Base-by-base conservation (phyloP, 164 flowering plant species). In the Macadamia integrifolia region DNA sequence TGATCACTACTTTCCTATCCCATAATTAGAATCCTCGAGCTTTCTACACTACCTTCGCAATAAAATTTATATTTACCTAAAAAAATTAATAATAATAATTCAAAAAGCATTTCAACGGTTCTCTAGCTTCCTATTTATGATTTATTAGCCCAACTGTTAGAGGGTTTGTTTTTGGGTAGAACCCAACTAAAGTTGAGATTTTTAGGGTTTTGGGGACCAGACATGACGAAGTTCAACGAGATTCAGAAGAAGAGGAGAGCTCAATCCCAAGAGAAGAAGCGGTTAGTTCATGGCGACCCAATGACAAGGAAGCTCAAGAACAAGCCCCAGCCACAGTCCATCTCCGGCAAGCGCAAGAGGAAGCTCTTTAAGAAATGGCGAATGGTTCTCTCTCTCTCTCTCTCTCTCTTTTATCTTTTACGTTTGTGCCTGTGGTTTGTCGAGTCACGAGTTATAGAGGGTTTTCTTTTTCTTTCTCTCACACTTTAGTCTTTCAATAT, bases 301-400 rank as follows among this genome's bases (percentile, higher is more conserved):
- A 1, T 6, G 30, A 80, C 90, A 10, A 73, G 76, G 2, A 94
- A 88, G 80, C 89, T 94, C 55, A 89, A 82, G 80, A 71, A 46
- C 72, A 88, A 71, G 72, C 64, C 84, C 1, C 90, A 83, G 46
- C 76, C 81, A 0, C 31, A 61, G 59, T 68, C 93, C 15, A 60
- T 90, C 72, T 92, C 98, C 46, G 95, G 97, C 73, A 94, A 94
- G 78, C 93, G 97, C 68, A 79, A 90, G 80, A 84, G 88, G 67
- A 94, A 94, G 88, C 85, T 88, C 71, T 69, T 88, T 64, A 90
- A 87, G 64, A 86, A 90, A 81, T 88, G 90, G 89, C 89, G 95
- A 75, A 69, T 87, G 75, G 98, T 91, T 42, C 58, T 68, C 68
- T 14, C 23, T 69, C 32, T 66, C 29, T 42, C 58, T 68, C 68